Base-by-base conservation (phyloP, 1,139 yeast genomes). In the Suhomyces kunorum region DNA sequence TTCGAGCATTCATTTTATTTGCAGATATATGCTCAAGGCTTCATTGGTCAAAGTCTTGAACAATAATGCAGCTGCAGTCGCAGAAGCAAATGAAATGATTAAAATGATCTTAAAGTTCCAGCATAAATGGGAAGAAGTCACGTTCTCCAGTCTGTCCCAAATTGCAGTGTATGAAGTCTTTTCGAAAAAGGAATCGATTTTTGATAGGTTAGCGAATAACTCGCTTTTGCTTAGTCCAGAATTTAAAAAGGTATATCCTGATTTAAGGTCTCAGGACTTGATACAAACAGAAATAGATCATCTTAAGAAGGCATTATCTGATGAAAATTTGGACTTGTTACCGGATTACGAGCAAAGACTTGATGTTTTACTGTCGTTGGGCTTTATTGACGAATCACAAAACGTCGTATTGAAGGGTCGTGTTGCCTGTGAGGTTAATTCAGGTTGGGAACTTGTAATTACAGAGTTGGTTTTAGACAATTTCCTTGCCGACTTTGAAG, bases 301-400 rank as follows among this genome's bases (percentile, higher is more conserved):
- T 0, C 63, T 89, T 50, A 78, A 81, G 53, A 71, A 74, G 36
- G 65, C 84, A 36, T 76, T 89, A 47, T 83, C 95, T 0, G 95
- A 87, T 47, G 96, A 90, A 51, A 94, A 90, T 53, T 69, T 94
- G 56, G 96, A 87, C 48, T 68, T 94, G 39, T 70, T 92, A 33
- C 98, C 98, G 1, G 97, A 92, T 59, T 92, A 92, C 57, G 95
- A 89, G 53, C 96, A 88, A 60, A 77, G 98, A 53, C 68, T 92
- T 34, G 76, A 74, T 33, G 96, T 92, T 4, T 71, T 92, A 44
- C 78, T 81, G 53, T 78, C 78, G 17, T 70, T 89, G 20, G 87
- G 81, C 12, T 94, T 86, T 57, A 83, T 94, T 38, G 96, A 92
- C 55, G 71, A 68, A 4, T 74, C 80, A 37, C 80, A 83, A 46